Evolutionary conservation across 176 grass and related monocot genomes (phyloP).

Genomic region (Chrysopogon serrulatus): DNA sequence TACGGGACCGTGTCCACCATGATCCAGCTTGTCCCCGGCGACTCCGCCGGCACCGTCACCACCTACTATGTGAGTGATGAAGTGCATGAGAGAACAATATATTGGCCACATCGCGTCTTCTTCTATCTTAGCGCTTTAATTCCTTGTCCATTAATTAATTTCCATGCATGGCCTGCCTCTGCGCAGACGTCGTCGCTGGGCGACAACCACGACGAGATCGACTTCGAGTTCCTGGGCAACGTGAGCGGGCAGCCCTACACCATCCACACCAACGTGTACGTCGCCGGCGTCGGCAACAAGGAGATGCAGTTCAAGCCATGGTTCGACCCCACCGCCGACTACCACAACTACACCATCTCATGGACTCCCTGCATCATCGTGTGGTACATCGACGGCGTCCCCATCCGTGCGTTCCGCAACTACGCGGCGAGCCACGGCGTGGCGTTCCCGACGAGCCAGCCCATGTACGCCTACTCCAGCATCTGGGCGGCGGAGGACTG

Average conservation of each 20-base stretch:
- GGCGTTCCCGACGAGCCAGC: conserved; percentile 45
- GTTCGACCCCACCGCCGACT: conserved; percentile 71
- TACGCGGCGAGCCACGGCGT: conserved; percentile 34
- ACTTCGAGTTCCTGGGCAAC: conserved; percentile 93
- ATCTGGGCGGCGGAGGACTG: conserved; percentile 90
- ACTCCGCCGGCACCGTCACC: conserved; percentile 80
- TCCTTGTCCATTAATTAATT: background rate
- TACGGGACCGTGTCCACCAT: conserved; percentile 56
- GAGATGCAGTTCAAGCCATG: conserved; percentile 87
- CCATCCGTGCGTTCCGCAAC: conserved; percentile 66
- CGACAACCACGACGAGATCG: conserved; percentile 78
- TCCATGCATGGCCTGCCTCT: background rate
- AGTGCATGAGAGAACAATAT: background rate
- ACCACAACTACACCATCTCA: conserved; percentile 89
- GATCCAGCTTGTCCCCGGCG: conserved; percentile 56
- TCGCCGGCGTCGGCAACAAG: conserved; percentile 42
- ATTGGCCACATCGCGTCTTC: too few relatives aligned
- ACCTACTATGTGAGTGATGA: conserved; percentile 64
- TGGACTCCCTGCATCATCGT: conserved; percentile 64
- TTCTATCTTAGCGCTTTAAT: too few relatives aligned
- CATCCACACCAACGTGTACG: conserved; percentile 84
- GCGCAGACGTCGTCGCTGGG: conserved; percentile 54
- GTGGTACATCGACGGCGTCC: conserved; percentile 59
- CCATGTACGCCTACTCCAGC: conserved; percentile 73
- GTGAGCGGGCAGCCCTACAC: conserved; percentile 68